Base-by-base conservation (phyloP, 2,329 filamentous ascomycete species). In the Hypoxylon sp. region DNA sequence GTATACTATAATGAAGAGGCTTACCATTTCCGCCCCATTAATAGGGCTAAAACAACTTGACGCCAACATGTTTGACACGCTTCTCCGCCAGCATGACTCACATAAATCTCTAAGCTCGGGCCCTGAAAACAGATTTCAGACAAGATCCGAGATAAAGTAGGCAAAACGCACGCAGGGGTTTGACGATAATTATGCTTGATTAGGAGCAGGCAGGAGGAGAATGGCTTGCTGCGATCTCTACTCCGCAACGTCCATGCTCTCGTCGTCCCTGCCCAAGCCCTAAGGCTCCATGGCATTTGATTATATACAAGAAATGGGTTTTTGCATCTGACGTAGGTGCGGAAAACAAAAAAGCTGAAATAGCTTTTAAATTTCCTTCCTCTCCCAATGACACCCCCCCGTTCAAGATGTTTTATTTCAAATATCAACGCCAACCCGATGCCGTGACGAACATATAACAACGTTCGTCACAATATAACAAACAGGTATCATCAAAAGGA, bases 261-360 rank as follows among this genome's bases (percentile, higher is more conserved):
- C 50, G 46, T 63, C 52, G 50, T 56, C 58, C 51, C 26, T 47
- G 55, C 37, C 62, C 37, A 65, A 65, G 37, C 44, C 63, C 29
- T 19, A 62, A 52, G 60, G 57, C 57, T 56, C 35, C 53, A 65
- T 59, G 51, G 51, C 47, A 65, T 64, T 39, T 69, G 65, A 46
- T 56, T 75, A 76, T 76, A 68, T 75, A 76, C 74, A 75, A 72
- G 70, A 73, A 73, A 75, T 73, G 65, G 54, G 54, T 66, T 59
- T 59, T 58, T 47, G 56, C 70, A 68, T 69, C 63, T 60, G 65
- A 71, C 58, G 53, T 53, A 72, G 70, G 58, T 47, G 53, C 63
- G 62, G 67, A 51, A 65, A 42, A 48, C 3, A 31, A 8, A 55
- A 52, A 60, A 53, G 55, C 44, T 14, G 17, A 58, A 55, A 37